Evolutionary conservation across 139 green algal species (phyloP), one percentile per base, ranked within the genome.

Genomic region (Haematococcus lacustris): DNA sequence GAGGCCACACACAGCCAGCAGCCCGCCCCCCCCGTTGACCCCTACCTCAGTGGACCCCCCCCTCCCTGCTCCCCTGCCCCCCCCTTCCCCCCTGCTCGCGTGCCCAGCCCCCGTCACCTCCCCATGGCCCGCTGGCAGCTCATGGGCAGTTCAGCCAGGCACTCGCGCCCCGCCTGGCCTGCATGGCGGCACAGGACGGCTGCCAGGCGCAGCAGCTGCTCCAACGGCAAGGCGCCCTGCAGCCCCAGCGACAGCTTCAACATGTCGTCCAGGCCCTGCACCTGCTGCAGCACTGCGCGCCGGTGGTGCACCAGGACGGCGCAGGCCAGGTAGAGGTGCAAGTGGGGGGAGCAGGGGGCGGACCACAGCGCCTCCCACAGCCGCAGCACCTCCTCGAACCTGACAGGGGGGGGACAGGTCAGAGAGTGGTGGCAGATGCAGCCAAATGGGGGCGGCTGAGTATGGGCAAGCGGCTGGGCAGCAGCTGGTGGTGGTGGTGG

Each of bases 281-380:
- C 50, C 3, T 47, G 50, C 47, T 68, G 38, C 61, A 76, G 28
- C 13, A 65, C 47, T 7, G 30, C 32, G 2, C 82, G 73, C 21
- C 91, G 72, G 77, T 96, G 87, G 3, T 88, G 83, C 60, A 89
- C 74, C 30, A 97, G 88, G 38, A 95, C 76, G 0, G 90, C 93
- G 9, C 84, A 84, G 35, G 78, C 86, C 33, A 97, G 65, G 83
- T 90, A 97, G 33, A 97, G 80, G 83, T 93, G 90, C 53, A 97
- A 80, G 33, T 97, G 85, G 6, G 76, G 76, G 26, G 77, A 82
- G 39, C 85, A 65, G 63, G 81, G 84, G 59, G 82, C 77, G 23
- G 83, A 78, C 89, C 90, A 97, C 5, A 90, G 76, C 32, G 83
- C 84, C 81, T 97, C 93, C 93, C 93, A 97, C 65, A 97, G 88